Base-by-base conservation (phyloP, 2,329 filamentous ascomycete species). In the Botrytis fabae region DNA sequence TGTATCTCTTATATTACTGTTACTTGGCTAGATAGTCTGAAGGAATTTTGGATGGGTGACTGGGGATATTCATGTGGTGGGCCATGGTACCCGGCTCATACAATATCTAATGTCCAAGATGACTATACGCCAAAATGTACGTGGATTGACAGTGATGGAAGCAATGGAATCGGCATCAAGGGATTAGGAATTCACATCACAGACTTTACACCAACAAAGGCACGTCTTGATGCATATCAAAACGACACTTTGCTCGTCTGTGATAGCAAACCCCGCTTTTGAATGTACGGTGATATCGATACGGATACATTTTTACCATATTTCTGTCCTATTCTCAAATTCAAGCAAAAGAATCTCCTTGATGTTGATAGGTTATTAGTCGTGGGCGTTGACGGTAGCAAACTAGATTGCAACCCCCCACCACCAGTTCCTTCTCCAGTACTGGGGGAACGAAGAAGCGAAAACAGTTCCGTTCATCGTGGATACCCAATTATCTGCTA, bases 41-140 rank as follows among this genome's bases (percentile, higher is more conserved):
- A 60, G 18, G 28, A 38, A 32, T 35, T 18, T 9, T 60, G 57
- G 57, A 60, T 32, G 9, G 57, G 32, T 10, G 20, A 60, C 32
- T 20, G 28, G 9, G 57, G 40, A n/a, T 16, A 48, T 18, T 14
- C 14, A 4, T 32, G 38, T 20, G 46, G 28, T 40, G 32, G 22
- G 28, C n/a, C 25, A 22, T 68, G 64, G 64, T 68, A 54, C 7
- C 46, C 38, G n/a, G 51, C 46, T 32, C 46, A 68, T 40, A 68
- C 46, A 20, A 68, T 68, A 4, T 25, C 38, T 25, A 32, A 51
- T 40, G 2, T 10, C 6, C 25, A 32, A 16, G 51, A 32, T 32
- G 38, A 68, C 46, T 68, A 68, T 22, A 64, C n/a, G 64, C 46
- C 14, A 35, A 40, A 68, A 40, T 40, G 22, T 20, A 38, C 22